Evolutionary conservation across 2,329 filamentous ascomycete genomes (phyloP).

Genomic region (Aspergillus sp.): DNA sequence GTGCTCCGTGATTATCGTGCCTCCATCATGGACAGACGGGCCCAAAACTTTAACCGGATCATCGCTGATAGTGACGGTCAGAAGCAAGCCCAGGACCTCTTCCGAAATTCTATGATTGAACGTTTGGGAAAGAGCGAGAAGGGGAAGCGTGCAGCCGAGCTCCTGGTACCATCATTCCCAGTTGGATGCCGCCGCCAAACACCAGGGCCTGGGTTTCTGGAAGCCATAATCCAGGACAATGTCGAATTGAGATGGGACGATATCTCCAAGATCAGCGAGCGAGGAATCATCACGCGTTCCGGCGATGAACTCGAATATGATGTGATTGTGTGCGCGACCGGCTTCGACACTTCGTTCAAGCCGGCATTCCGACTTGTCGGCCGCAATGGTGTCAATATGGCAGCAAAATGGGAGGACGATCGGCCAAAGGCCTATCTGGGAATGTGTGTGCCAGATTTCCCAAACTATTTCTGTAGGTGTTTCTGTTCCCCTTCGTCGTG

Average conservation of each 20-base stretch:
- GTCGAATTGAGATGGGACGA: conserved; percentile 17
- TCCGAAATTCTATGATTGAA: conserved; percentile 14
- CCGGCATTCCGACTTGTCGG: conserved; percentile 36
- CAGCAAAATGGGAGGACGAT: conserved; percentile 16
- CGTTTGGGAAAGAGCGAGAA: conserved; percentile 11
- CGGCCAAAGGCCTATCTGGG: conserved; percentile 21
- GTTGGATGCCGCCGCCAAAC: conserved; percentile 25
- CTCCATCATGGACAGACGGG: conserved; percentile 6
- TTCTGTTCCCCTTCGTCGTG: conserved; percentile 4
- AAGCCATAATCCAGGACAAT: conserved; percentile 23
- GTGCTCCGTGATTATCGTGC: conserved; percentile 5
- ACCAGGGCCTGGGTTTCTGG: conserved; percentile 24
- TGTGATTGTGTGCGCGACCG: conserved; percentile 37
- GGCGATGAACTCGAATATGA: conserved; percentile 20
- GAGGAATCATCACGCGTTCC: conserved; percentile 15
- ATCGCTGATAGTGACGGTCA: conserved; percentile 3
- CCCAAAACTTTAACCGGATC: conserved; percentile 3
- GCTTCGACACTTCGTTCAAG: conserved; percentile 38
- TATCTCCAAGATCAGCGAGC: conserved; percentile 18
- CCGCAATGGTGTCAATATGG: conserved; percentile 15
- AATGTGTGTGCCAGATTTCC: conserved; percentile 15
- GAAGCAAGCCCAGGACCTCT: conserved; percentile 4
- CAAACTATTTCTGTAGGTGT: conserved; percentile 26
- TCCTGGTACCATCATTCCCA: conserved; percentile 19
- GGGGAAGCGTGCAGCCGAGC: not conserved